Evolutionary conservation across 257 asterid species (phyloP), one percentile per base, ranked within the genome.

Genomic region (Buddleja alternifolia): DNA sequence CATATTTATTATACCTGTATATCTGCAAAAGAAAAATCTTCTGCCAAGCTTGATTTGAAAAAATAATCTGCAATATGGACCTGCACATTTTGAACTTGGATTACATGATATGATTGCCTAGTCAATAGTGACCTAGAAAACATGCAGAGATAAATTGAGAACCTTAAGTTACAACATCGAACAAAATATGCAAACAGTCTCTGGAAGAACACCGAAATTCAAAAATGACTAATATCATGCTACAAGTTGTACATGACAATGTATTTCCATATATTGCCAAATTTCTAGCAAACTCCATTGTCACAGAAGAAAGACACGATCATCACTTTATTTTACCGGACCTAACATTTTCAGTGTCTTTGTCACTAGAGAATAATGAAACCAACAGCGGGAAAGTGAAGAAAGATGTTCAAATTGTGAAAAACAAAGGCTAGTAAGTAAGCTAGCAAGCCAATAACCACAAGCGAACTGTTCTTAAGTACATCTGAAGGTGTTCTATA

Each of bases 41-140:
- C 87, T 0, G 77, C 76, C 82, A 94, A 80, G 79, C 75, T 86
- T 65, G 99, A 83, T 80, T 79, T 86, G 84, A 90, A 93, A 89
- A 88, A 91, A 73, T 88, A 93, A 82, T 93, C 99, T 6, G 93
- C 88, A 75, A 93, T 84, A 70, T 86, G 85, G 41, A 86, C 97
- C 99, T 93, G 97, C 78, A 81, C 32, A 75, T 66, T 61, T 60
- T 59, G 29, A 71, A 74, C 19, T 60, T 36, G 36, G 56, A 45
- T 70, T 72, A 70, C 72, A 59, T 67, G 34, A 52, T 63, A 48
- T 40, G 23, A 11, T 29, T 60, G 12, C 10, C 6, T 2, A 23
- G 17, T 45, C 23, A 20, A 10, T 55, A 4, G 53, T 39, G 55
- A 64, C 23, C 34, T 46, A 52, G 25, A 69, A 20, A 10, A 24